These are phyloP conservation scores for Rhodosporidiobolus odoratus DNA, from an alignment of 768 basidiomycete genomes.

Conservation along the genomic window DNA sequence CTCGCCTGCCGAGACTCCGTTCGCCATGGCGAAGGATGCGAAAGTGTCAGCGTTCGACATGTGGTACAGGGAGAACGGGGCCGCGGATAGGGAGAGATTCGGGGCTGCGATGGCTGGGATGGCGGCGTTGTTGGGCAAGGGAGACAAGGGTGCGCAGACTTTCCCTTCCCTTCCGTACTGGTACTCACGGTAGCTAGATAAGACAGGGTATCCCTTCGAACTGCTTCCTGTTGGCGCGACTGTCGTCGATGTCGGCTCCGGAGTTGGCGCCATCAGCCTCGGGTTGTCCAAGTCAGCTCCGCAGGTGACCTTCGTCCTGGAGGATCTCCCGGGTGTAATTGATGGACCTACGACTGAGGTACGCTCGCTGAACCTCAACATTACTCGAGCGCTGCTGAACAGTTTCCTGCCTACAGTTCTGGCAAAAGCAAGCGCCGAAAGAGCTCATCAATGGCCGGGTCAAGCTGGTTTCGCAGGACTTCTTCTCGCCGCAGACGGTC, in stretches of 20 bases:
- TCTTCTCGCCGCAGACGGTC: no score
- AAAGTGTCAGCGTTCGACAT: constrained; percentile 16
- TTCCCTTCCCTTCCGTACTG: neutral
- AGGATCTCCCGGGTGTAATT: constrained; percentile 44
- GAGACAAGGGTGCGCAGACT: neutral
- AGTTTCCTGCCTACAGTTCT: no score
- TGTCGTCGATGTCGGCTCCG: constrained; percentile 48
- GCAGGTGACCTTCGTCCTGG: constrained; percentile 43
- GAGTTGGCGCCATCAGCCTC: constrained; percentile 40
- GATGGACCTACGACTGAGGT: neutral
- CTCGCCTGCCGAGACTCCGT: constrained; percentile 40
- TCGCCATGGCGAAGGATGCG: constrained; percentile 42
- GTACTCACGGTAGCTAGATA: neutral
- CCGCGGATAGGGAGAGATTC: constrained; percentile 44
- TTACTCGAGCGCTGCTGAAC: no score
- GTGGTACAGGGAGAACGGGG: constrained; percentile 22
- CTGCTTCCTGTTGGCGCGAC: constrained; percentile 44
- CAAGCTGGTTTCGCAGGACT: no score
- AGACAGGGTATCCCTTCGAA: constrained; percentile 54
- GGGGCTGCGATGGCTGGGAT: constrained; percentile 44
- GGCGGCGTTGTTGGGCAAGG: neutral
- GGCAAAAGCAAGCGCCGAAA: no score
- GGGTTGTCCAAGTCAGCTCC: constrained; percentile 38
- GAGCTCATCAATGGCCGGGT: no score
- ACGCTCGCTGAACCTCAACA: neutral